phyloP scores from a whole-genome alignment of 78 protist genomes.

The Dictyostelium discoideum region DNA sequence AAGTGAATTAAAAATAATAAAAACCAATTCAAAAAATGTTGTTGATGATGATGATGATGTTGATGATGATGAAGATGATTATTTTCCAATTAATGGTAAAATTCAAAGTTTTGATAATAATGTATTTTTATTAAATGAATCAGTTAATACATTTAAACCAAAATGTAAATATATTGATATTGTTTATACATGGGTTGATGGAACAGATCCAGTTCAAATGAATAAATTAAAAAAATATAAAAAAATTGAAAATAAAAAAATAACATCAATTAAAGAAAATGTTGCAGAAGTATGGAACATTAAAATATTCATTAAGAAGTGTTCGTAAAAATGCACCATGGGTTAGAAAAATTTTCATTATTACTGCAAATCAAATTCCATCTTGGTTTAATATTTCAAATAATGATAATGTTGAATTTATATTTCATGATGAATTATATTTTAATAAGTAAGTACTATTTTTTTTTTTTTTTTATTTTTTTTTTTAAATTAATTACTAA shows the following conservation, averaged over 20 bases:
- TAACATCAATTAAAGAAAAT: not conserved
- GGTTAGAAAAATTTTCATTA: not conserved
- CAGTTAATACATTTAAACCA: not conserved
- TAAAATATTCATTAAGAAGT: conserved; percentile 2
- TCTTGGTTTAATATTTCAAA: not conserved
- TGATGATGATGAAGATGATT: not conserved
- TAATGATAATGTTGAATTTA: not conserved
- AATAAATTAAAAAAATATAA: not conserved
- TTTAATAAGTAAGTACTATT: not conserved
- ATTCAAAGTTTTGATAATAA: not conserved
- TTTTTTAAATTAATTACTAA: not conserved
- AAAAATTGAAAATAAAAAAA: not conserved
- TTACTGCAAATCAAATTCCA: conserved; percentile 15
- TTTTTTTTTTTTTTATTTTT: not conserved
- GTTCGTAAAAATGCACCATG: not conserved
- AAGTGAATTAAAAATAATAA: not conserved
- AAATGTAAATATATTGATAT: conserved; percentile 16
- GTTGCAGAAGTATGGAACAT: not conserved
- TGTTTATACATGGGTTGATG: conserved; percentile 41
- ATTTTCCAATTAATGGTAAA: not conserved
- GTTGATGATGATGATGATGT: too few relatives aligned
- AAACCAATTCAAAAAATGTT: not conserved
- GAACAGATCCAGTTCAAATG: not conserved
- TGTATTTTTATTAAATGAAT: not conserved
- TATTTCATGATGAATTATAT: not conserved